Conservation (phyloP, 306 rosid genomes). For the Sesbania bispinosa region DNA sequence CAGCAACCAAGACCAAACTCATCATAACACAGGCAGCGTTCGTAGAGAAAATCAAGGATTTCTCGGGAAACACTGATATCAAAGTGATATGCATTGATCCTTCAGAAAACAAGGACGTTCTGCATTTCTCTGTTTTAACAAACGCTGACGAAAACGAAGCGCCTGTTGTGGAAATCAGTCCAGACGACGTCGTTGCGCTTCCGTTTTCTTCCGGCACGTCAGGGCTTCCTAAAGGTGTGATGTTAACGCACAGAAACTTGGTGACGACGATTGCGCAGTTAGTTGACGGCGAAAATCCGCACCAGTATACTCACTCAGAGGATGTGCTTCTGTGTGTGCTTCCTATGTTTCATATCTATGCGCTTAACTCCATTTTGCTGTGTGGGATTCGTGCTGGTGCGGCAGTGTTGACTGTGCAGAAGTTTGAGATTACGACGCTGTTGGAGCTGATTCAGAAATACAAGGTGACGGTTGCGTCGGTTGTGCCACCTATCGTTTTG, state of each 20-base stretch:
- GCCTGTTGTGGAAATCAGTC: constrained; percentile 51
- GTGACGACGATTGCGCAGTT: constrained; percentile 71
- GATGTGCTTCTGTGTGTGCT: constrained; percentile 76
- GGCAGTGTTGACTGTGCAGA: constrained; percentile 53
- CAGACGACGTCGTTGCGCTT: constrained; percentile 72
- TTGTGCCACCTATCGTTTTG: constrained; percentile 76
- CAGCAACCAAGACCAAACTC: constrained; percentile 45
- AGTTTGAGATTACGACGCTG: constrained; percentile 48
- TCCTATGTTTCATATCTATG: constrained; percentile 80
- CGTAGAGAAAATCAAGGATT: constrained; percentile 43
- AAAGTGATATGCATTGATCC: constrained; percentile 41
- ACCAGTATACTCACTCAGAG: constrained; percentile 41
- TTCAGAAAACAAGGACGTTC: background rate
- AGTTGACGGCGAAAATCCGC: constrained; percentile 77
- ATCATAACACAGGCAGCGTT: constrained; percentile 49
- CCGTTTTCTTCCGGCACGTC: constrained; percentile 84
- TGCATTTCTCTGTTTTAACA: constrained; percentile 34
- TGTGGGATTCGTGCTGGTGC: constrained; percentile 75
- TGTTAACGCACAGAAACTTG: constrained; percentile 63
- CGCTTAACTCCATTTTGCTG: constrained; percentile 61
- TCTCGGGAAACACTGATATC: constrained; percentile 18
- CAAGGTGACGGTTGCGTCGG: constrained; percentile 62
- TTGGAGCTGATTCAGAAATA: constrained; percentile 42
- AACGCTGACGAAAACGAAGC: constrained; percentile 40
- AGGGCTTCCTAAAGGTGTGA: constrained; percentile 71